These are phyloP conservation scores for Trichomonas vaginalis DNA, from an alignment of 208 protist species.

Conservation along the genomic window DNA sequence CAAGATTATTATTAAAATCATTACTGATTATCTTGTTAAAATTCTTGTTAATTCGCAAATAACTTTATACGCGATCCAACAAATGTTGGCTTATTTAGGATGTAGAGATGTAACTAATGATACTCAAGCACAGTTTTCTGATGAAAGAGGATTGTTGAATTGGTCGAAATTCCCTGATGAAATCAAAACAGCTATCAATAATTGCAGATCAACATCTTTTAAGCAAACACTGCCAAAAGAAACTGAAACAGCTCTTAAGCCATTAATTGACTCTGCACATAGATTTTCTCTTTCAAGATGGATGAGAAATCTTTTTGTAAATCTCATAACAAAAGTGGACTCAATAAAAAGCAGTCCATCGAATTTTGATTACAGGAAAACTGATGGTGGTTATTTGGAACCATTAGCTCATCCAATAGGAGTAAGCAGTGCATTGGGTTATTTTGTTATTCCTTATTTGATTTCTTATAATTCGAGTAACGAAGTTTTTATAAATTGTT, in stretches of 20 bases:
- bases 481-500: not conserved
- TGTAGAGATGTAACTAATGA: not conserved
- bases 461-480: not conserved
- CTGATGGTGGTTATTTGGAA: not conserved
- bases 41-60: not conserved
- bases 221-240: not conserved
- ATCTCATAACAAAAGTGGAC: not conserved
- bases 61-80: not conserved
- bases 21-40: slow-evolving; percentile 4
- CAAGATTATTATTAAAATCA: not conserved
- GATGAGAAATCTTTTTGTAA: not conserved
- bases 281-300: not conserved
- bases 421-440: not conserved
- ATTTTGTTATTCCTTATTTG: not conserved
- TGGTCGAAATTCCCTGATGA: not conserved
- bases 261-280: too few relatives aligned
- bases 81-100: not conserved
- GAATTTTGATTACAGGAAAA: too few relatives aligned
- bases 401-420: not conserved
- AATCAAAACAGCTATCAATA: not conserved
- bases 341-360: too few relatives aligned
- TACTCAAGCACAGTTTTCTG: not conserved
- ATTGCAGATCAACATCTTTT: not conserved
- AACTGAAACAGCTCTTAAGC: not conserved
- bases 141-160: not conserved